phyloP scores from a whole-genome alignment of 129 eudicot genomes.

The Cynara cardunculus region DNA sequence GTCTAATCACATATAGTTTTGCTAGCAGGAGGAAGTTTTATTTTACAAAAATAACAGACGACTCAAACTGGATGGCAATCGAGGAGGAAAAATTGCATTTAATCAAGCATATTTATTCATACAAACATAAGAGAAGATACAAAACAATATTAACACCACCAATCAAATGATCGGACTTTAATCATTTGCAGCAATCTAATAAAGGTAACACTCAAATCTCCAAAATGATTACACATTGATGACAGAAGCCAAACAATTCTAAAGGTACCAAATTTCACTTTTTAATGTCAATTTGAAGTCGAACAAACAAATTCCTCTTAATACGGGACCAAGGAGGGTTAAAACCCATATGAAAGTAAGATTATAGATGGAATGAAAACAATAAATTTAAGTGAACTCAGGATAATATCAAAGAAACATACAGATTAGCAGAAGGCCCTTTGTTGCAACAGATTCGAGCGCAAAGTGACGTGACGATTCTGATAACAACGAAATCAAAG shows the following conservation, averaged over 20 bases:
- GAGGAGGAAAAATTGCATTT: background rate
- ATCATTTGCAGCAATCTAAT: background rate
- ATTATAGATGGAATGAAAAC: background rate
- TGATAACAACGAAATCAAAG: constrained; percentile 33
- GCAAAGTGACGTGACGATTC: constrained; percentile 55
- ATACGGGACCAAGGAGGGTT: too few relatives aligned
- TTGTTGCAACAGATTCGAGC: constrained; percentile 71
- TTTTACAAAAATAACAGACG: too few relatives aligned
- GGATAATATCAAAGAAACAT: constrained; percentile 12
- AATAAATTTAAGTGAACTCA: background rate
- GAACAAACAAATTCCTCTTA: background rate
- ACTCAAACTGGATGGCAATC: background rate
- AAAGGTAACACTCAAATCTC: background rate
- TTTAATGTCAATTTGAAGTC: background rate
- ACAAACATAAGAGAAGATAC: background rate
- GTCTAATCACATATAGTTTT: background rate
- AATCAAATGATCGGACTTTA: background rate
- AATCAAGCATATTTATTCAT: background rate
- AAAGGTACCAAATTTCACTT: background rate
- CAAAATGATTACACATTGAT: background rate
- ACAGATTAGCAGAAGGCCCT: constrained; percentile 79
- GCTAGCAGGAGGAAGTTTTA: too few relatives aligned
- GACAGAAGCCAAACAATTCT: background rate
- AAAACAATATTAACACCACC: background rate
- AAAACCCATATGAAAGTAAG: background rate